phyloP scores from a whole-genome alignment of 768 basidiomycete genomes.

The Boletus pseudo-olivaceus region DNA sequence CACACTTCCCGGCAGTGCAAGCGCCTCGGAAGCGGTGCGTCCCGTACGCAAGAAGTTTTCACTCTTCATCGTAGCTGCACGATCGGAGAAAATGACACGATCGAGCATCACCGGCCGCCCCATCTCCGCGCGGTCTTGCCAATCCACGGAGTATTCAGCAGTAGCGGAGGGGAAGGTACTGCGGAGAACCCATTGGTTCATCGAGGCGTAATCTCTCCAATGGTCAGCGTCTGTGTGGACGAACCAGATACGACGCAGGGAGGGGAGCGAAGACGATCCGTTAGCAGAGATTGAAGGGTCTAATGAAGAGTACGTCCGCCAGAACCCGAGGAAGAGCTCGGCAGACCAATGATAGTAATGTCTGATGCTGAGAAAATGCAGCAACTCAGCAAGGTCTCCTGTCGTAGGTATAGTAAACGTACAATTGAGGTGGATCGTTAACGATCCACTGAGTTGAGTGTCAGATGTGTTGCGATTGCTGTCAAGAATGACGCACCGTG shows the following conservation, averaged over 20 bases:
- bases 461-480: conserved; percentile 2
- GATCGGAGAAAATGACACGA: conserved; percentile 84
- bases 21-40: conserved; percentile 73
- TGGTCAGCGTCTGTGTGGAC: conserved; percentile 66
- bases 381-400: neutral
- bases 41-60: conserved; percentile 64
- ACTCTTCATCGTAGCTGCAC: conserved; percentile 78
- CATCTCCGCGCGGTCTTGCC: conserved; percentile 73
- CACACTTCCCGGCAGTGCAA: conserved; percentile 66
- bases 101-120: conserved; percentile 74
- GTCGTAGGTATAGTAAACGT: conserved; percentile 24
- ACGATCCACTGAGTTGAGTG: conserved; percentile 54
- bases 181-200: conserved; percentile 87
- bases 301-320: conserved; percentile 84
- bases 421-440: conserved; percentile 88
- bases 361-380: conserved; percentile 52
- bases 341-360: conserved; percentile 96
- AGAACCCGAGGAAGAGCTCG: conserved; percentile 88
- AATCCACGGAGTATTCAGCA: conserved; percentile 81
- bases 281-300: conserved; percentile 62
- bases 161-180: conserved; percentile 76
- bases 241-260: conserved; percentile 74
- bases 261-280: conserved; percentile 70
- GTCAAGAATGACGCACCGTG: conserved; percentile 43
- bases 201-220: conserved; percentile 88